Percentiles rank a stretch among this genome's conserved stretches.
Evolutionary conservation across 257 asterid species (phyloP).

Genomic region (Solanum ahanhuiri): DNA sequence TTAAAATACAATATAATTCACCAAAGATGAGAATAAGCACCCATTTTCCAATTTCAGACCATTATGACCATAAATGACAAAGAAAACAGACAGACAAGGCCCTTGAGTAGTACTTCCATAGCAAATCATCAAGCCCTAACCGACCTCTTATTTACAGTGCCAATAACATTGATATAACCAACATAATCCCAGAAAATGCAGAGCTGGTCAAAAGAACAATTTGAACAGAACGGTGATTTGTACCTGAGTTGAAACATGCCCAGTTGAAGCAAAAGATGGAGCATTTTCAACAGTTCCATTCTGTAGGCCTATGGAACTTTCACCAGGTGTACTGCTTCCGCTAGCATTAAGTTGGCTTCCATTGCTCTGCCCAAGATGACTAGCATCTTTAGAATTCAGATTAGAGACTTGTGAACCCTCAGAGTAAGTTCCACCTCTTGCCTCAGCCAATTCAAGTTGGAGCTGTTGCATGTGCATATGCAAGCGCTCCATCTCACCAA

Average conservation of each 20-base stretch:
- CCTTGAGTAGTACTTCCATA: not conserved
- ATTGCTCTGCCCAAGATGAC: constrained; percentile 45
- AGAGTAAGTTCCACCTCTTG: constrained; percentile 48
- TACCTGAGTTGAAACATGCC: constrained; percentile 54
- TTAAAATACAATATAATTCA: not conserved
- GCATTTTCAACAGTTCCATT: constrained; percentile 40
- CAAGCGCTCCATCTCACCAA: constrained; percentile 68
- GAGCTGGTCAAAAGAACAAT: not conserved
- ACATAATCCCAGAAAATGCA: not conserved
- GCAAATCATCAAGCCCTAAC: not conserved
- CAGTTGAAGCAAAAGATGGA: constrained; percentile 29
- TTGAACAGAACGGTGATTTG: not conserved
- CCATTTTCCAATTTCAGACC: not conserved
- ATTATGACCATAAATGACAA: not conserved
- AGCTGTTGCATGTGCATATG: constrained; percentile 68
- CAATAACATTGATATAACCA: not conserved
- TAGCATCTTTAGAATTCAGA: constrained; percentile 35
- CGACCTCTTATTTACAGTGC: not conserved
- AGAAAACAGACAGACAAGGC: not conserved
- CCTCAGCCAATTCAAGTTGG: constrained; percentile 60
- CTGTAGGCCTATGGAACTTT: constrained; percentile 25
- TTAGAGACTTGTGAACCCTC: constrained; percentile 41
- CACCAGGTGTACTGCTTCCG: constrained; percentile 32
- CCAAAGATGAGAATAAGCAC: not conserved
- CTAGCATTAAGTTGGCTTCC: constrained; percentile 38